These are phyloP conservation scores for Fusarium newnesense DNA, from an alignment of 2,329 filamentous ascomycete species.

Conservation along the genomic window DNA sequence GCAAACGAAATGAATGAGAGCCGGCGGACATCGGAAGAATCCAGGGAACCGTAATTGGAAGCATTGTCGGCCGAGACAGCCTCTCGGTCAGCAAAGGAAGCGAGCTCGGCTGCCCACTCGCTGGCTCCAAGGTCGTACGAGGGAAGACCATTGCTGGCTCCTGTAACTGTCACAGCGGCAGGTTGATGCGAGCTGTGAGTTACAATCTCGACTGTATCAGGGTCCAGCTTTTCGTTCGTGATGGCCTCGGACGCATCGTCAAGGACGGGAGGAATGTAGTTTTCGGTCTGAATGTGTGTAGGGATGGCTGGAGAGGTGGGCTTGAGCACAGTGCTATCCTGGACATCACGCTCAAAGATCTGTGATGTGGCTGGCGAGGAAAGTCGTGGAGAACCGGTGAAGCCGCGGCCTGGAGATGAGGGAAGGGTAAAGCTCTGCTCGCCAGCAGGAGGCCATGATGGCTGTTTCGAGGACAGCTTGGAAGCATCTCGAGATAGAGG, in stretches of 20 bases:
- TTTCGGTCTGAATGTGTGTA: constrained; percentile 91
- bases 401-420: constrained; percentile 72
- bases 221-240: constrained; percentile 84
- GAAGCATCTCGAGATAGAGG: constrained; percentile 50
- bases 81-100: constrained; percentile 61
- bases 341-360: constrained; percentile 96
- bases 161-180: constrained; percentile 74
- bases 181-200: constrained; percentile 87
- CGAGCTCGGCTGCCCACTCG: constrained; percentile 68
- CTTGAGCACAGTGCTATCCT: constrained; percentile 75
- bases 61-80: constrained; percentile 66
- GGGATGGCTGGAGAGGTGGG: constrained; percentile 88
- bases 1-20: constrained; percentile 97
- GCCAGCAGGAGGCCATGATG: constrained; percentile 55
- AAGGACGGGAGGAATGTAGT: constrained; percentile 90
- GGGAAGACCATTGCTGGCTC: constrained; percentile 50
- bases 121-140: constrained; percentile 56
- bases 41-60: constrained; percentile 81
- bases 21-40: constrained; percentile 79
- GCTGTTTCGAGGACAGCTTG: constrained; percentile 51
- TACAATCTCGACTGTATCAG: constrained; percentile 91
- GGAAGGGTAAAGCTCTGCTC: constrained; percentile 61
- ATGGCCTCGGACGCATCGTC: constrained; percentile 93
- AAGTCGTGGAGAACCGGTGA: constrained; percentile 78
- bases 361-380: constrained; percentile 81